Percentiles rank a stretch among this genome's conserved stretches.
Conservation (phyloP, 2,329 filamentous ascomycete genomes). For the Cladosporium sp. region DNA sequence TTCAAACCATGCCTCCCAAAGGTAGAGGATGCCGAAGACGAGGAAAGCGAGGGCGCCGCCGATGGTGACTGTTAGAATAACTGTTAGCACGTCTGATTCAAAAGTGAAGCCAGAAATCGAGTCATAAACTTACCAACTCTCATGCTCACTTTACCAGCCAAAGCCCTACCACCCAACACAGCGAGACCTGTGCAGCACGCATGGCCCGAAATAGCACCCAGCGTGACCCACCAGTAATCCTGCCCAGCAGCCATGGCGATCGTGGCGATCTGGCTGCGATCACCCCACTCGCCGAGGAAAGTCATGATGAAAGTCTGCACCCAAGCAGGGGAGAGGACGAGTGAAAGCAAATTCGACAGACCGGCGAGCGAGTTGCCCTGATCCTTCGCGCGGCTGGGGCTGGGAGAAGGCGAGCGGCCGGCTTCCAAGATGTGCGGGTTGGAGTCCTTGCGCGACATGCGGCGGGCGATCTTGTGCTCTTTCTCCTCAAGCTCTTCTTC, state of each 20-base stretch:
- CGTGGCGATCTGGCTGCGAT: conserved; percentile 94
- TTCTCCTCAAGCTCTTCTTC: conserved; percentile 93
- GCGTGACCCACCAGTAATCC: conserved; percentile 98
- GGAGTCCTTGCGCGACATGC: conserved; percentile 70
- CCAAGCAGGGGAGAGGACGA: conserved; percentile 93
- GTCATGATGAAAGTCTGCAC: conserved; percentile 99
- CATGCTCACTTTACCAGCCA: conserved; percentile 91
- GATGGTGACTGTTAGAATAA: conserved; percentile 65
- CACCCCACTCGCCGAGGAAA: conserved; percentile 96
- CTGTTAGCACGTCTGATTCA: background rate
- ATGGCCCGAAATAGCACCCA: conserved; percentile 82
- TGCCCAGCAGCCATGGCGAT: conserved; percentile 98
- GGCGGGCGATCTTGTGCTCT: conserved; percentile 66
- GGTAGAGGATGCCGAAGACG: conserved; percentile 86
- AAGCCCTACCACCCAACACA: conserved; percentile 85
- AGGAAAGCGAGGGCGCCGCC: conserved; percentile 89
- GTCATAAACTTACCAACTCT: conserved; percentile 77
- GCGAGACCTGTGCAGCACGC: conserved; percentile 86
- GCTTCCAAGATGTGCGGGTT: conserved; percentile 55
- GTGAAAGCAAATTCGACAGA: conserved; percentile 77
- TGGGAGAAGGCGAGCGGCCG: conserved; percentile 26
- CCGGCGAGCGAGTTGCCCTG: conserved; percentile 50
- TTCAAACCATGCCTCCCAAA: conserved; percentile 55
- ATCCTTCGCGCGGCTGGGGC: conserved; percentile 23
- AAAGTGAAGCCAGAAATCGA: background rate